These are phyloP conservation scores for Hypericum androsaemum DNA, from an alignment of 345 rosid species.

Conservation along the genomic window DNA sequence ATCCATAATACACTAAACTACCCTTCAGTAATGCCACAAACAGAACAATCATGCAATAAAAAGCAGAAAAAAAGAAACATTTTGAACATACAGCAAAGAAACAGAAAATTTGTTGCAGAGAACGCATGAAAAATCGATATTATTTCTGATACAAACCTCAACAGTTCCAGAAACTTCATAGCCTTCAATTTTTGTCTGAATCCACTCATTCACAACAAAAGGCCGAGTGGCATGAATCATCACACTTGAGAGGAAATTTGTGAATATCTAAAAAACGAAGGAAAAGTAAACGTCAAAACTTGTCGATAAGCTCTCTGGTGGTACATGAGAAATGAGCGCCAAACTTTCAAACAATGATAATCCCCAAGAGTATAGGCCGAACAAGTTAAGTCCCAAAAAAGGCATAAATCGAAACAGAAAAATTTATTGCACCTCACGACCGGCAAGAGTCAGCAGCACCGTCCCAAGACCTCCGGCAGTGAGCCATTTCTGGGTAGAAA, in stretches of 20 bases:
- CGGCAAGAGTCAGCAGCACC: conserved; percentile 94
- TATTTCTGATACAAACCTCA: conserved; percentile 46
- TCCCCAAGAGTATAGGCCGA: too few species aligned
- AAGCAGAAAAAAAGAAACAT: too few species aligned
- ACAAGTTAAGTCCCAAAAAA: too few species aligned
- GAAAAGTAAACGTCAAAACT: conserved; percentile 10
- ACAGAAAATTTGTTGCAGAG: too few species aligned
- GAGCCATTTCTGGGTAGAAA: conserved; percentile 88
- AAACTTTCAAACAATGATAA: too few species aligned
- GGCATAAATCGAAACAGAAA: background rate
- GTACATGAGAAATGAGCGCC: background rate
- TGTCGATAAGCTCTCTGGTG: background rate
- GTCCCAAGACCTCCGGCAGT: conserved; percentile 99
- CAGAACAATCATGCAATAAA: too few species aligned
- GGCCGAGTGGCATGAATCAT: conserved; percentile 94
- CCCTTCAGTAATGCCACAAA: too few species aligned
- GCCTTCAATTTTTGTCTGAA: conserved; percentile 89
- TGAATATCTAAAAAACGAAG: conserved; percentile 50
- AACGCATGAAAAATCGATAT: too few species aligned
- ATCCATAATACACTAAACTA: too few species aligned
- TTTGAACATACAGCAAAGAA: too few species aligned
- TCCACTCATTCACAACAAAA: conserved; percentile 83
- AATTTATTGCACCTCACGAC: conserved; percentile 66
- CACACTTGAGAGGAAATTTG: conserved; percentile 83
- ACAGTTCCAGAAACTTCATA: conserved; percentile 98